Conservation (phyloP, 768 basidiomycete species). For the Boletellus emodensis region DNA sequence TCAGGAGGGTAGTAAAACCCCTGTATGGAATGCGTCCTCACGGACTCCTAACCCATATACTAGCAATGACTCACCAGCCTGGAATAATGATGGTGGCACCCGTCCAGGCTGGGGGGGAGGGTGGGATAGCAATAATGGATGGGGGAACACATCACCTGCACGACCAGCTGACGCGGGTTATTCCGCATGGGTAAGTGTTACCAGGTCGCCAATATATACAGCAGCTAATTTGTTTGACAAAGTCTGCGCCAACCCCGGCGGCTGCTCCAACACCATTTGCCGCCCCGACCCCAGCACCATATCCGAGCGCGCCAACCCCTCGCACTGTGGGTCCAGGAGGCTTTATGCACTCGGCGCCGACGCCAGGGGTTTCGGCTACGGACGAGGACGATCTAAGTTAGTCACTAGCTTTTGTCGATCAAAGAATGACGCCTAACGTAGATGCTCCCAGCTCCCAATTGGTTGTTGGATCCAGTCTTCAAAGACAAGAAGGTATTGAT, state of each 20-base stretch:
- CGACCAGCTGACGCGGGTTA: constrained; percentile 31
- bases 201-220: constrained; percentile 19
- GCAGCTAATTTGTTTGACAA: constrained; percentile 4
- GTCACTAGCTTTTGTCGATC: constrained; percentile 7
- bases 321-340: constrained; percentile 24
- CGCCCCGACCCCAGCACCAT: constrained; percentile 30
- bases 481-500: constrained; percentile 27
- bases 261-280: constrained; percentile 38
- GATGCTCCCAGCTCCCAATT: constrained; percentile 20
- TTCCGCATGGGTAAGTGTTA: constrained; percentile 31
- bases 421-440: constrained; percentile 17
- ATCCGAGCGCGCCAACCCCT: constrained; percentile 32
- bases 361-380: constrained; percentile 24
- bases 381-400: constrained; percentile 30
- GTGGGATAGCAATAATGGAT: constrained; percentile 25
- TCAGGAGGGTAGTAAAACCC: constrained; percentile 16
- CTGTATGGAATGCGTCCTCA: constrained; percentile 25
- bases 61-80: constrained; percentile 20
- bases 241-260: constrained; percentile 38
- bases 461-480: constrained; percentile 28
- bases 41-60: constrained; percentile 54
- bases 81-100: constrained; percentile 39
- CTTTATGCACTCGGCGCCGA: constrained; percentile 28
- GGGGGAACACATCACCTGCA: constrained; percentile 31
- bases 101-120: constrained; percentile 40